phyloP scores from a whole-genome alignment of 345 rosid genomes.

The Bruguiera parviflora region DNA sequence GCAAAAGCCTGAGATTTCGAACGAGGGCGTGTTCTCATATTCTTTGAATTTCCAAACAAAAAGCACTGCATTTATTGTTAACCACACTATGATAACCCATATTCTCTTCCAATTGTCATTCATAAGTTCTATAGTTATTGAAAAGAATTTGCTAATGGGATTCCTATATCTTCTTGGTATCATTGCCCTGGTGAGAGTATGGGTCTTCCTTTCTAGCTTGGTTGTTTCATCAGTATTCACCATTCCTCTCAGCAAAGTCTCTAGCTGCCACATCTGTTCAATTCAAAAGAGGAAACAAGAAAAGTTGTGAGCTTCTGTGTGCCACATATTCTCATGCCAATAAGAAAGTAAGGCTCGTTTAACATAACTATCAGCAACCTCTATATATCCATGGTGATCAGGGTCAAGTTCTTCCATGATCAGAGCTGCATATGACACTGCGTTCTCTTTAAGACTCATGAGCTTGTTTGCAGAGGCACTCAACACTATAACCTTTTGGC shows the following conservation, averaged over 20 bases:
- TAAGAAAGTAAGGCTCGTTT: not conserved
- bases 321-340: not conserved
- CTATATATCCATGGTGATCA: slow-evolving; percentile 81
- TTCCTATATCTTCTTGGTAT: slow-evolving; percentile 70
- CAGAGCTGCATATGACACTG: slow-evolving; percentile 61
- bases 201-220: slow-evolving; percentile 30
- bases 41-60: slow-evolving; percentile 56
- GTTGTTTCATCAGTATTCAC: slow-evolving; percentile 42
- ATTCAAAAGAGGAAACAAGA: not conserved
- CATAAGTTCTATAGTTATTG: slow-evolving; percentile 39
- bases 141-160: slow-evolving; percentile 48
- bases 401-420: slow-evolving; percentile 99
- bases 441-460: slow-evolving; percentile 64
- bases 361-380: slow-evolving; percentile 50
- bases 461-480: slow-evolving; percentile 91
- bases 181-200: slow-evolving; percentile 66
- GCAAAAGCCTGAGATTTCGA: slow-evolving; percentile 71
- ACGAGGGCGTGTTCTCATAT: slow-evolving; percentile 30
- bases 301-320: not conserved
- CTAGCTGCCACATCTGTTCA: slow-evolving; percentile 92
- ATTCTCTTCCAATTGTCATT: slow-evolving; percentile 64
- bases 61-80: slow-evolving; percentile 41
- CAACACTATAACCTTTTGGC: slow-evolving; percentile 58
- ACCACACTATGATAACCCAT: slow-evolving; percentile 56
- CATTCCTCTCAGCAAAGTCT: slow-evolving; percentile 69